phyloP scores from a whole-genome alignment of 225 moss, liverwort and hornwort species.

The Thuidium tamariscinum region DNA sequence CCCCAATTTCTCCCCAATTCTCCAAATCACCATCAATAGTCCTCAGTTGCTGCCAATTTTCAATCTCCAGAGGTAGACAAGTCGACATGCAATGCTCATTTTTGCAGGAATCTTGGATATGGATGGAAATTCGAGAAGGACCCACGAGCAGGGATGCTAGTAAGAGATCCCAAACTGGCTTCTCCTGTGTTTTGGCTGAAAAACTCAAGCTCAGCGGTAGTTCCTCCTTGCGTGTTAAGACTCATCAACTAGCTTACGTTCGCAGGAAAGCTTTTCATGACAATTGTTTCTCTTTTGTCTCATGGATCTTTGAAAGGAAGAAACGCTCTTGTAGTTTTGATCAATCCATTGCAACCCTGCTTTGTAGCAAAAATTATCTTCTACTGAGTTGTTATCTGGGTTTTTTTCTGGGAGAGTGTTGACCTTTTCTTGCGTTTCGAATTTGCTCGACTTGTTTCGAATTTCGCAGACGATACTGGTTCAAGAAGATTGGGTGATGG shows the following conservation, averaged over 20 bases:
- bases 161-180: neutral
- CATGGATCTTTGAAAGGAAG: neutral
- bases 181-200: neutral
- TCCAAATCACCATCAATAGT: neutral
- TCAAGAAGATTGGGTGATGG: neutral
- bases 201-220: too few species aligned
- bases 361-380: neutral
- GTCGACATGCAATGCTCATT: neutral
- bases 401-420: too few species aligned
- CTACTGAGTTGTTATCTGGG: neutral
- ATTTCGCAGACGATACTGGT: neutral
- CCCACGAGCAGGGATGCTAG: neutral
- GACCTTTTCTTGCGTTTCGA: neutral
- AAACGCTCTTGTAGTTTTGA: neutral
- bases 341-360: too few species aligned
- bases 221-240: neutral
- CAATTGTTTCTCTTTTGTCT: too few species aligned
- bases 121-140: neutral
- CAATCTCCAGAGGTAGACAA: neutral
- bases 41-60: neutral
- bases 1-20: neutral
- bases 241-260: neutral
- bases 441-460: neutral
- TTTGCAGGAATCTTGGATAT: neutral
- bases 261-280: neutral